A percentile compares a stretch with the other conserved stretches of the same genome.
These are phyloP conservation scores for Dendrobium chrysotoxum DNA, from an alignment of 106 monocot genomes.

Conservation along the genomic window DNA sequence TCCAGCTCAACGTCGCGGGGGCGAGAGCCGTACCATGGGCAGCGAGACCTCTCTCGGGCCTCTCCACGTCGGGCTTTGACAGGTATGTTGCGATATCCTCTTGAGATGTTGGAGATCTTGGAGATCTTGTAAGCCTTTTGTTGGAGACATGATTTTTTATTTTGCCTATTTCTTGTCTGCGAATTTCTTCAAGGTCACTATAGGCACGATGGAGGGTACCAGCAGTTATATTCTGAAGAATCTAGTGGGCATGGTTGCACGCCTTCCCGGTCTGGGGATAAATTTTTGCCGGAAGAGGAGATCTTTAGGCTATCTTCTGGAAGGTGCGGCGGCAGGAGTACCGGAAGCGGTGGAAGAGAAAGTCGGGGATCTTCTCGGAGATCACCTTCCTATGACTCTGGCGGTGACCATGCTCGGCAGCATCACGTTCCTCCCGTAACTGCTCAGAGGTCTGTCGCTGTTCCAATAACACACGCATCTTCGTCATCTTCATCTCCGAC, in stretches of 20 bases:
- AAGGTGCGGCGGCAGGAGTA: slow-evolving; percentile 30
- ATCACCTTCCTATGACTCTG: slow-evolving; percentile 43
- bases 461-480: slow-evolving; percentile 13
- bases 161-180: slow-evolving; percentile 2
- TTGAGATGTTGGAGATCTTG: slow-evolving; percentile 25
- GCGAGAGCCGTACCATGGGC: slow-evolving; percentile 48
- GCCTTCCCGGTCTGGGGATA: slow-evolving; percentile 41
- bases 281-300: slow-evolving; percentile 45
- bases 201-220: slow-evolving; percentile 39
- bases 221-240: slow-evolving; percentile 48
- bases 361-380: slow-evolving; percentile 35
- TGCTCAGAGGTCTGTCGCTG: slow-evolving; percentile 60
- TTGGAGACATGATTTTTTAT: not conserved
- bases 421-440: slow-evolving; percentile 13
- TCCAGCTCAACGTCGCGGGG: slow-evolving; percentile 38
- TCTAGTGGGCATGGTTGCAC: slow-evolving; percentile 28
- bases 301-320: slow-evolving; percentile 30
- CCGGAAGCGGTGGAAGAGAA: slow-evolving; percentile 20
- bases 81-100: slow-evolving; percentile 15
- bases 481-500: slow-evolving; percentile 17
- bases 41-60: slow-evolving; percentile 35
- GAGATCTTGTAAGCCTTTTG: not conserved
- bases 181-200: slow-evolving; percentile 38
- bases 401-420: slow-evolving; percentile 17
- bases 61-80: slow-evolving; percentile 52